Evolutionary conservation across 768 basidiomycete species (phyloP).

Genomic region (Lentinula raphanica): DNA sequence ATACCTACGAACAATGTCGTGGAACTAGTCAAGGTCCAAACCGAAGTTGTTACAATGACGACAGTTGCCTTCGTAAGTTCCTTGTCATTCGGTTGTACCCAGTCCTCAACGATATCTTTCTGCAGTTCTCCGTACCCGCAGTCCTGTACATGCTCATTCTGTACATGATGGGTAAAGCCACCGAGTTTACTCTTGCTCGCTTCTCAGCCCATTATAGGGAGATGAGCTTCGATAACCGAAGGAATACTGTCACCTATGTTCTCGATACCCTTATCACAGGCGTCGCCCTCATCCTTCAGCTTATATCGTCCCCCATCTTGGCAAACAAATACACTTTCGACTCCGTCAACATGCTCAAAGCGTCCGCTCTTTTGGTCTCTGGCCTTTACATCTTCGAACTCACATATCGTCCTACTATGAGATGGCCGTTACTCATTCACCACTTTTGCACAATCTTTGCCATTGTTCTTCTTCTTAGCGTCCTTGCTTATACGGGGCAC

Average conservation of each 20-base stretch:
- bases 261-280: neutral
- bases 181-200: neutral
- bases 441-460: conserved; percentile 1
- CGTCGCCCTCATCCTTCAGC: neutral
- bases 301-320: neutral
- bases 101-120: neutral
- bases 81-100: neutral
- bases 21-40: neutral
- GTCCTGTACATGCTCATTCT: conserved; percentile 1
- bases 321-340: neutral
- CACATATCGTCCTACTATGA: neutral
- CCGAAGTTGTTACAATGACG: neutral
- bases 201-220: neutral
- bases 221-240: neutral
- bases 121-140: neutral
- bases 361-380: neutral
- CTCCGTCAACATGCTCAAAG: neutral
- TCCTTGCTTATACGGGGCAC: neutral
- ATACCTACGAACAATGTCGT: neutral
- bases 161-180: neutral
- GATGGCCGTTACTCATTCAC: neutral
- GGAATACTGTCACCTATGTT: neutral
- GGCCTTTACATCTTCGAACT: conserved; percentile 1
- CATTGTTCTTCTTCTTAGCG: neutral
- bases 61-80: neutral